phyloP scores from a whole-genome alignment of 371 early-diverging fungal genomes.

The Mortierella sp. region DNA sequence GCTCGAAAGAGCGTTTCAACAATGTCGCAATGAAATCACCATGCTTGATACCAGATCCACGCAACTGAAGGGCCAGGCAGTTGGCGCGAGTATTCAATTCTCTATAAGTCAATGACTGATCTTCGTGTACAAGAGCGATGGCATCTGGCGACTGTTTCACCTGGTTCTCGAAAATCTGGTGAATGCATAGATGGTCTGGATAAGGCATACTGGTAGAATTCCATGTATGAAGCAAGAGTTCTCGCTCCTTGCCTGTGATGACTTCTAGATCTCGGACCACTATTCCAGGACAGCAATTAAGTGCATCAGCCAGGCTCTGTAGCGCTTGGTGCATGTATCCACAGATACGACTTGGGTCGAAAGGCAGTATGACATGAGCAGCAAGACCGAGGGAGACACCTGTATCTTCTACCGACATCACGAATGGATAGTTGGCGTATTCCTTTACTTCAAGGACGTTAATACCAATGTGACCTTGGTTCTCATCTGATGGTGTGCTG shows the following conservation, averaged over 20 bases:
- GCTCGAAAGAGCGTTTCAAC: conserved; percentile 22
- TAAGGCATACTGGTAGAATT: background rate
- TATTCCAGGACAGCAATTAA: no score
- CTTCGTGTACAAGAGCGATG: conserved; percentile 14
- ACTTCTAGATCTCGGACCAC: no score
- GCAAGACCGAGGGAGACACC: no score
- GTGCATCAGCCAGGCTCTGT: no score
- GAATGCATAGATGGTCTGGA: conserved; percentile 1
- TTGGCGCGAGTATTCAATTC: conserved; percentile 19
- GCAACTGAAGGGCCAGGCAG: conserved; percentile 19
- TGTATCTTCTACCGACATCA: no score
- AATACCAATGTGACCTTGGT: no score
- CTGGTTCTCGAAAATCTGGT: conserved; percentile 22
- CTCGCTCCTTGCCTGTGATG: background rate
- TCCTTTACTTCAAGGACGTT: no score
- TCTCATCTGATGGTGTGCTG: no score
- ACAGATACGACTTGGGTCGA: no score
- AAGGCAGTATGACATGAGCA: no score
- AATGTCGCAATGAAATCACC: conserved; percentile 19
- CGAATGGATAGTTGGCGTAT: no score
- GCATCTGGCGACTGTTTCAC: conserved; percentile 2
- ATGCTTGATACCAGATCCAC: conserved; percentile 8
- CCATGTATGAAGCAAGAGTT: background rate
- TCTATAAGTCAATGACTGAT: conserved; percentile 21
- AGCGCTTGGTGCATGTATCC: no score